Conservation (phyloP, 2,329 filamentous ascomycete species). For the Penicillium verrucosum region DNA sequence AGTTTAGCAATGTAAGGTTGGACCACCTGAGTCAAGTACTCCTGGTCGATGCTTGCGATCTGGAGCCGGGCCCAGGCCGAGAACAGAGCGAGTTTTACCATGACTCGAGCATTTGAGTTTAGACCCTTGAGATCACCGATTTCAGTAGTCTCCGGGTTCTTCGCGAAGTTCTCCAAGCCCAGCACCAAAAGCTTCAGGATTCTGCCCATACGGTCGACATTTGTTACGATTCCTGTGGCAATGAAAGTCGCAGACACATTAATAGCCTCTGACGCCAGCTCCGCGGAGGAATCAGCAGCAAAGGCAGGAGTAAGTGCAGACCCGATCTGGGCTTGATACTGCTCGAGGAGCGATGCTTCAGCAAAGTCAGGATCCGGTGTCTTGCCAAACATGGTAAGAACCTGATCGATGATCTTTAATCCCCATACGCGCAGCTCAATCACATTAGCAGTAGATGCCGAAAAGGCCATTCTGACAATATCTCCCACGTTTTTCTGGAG, state of each 20-base stretch:
- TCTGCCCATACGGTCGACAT: constrained; percentile 96
- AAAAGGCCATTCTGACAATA: constrained; percentile 94
- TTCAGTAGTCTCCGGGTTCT: constrained; percentile 72
- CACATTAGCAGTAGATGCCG: constrained; percentile 90
- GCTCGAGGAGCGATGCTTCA: constrained; percentile 93
- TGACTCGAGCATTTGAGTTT: constrained; percentile 93
- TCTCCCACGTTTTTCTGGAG: constrained; percentile 84
- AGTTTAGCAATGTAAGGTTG: constrained; percentile 85
- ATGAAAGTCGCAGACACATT: constrained; percentile 99
- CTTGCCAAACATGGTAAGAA: constrained; percentile 93
- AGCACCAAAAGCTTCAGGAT: constrained; percentile 91
- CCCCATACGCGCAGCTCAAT: constrained; percentile 87
- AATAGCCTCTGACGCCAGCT: constrained; percentile 91
- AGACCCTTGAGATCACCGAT: constrained; percentile 92
- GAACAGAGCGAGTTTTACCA: constrained; percentile 97
- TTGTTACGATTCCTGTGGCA: constrained; percentile 92
- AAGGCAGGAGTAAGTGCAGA: constrained; percentile 96
- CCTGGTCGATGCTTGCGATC: constrained; percentile 88
- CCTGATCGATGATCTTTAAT: constrained; percentile 86
- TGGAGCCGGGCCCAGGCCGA: constrained; percentile 97
- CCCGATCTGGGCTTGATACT: constrained; percentile 97
- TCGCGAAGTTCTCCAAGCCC: constrained; percentile 87
- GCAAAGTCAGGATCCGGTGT: constrained; percentile 94
- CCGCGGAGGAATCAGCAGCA: constrained; percentile 89
- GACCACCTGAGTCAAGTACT: constrained; percentile 82